A percentile compares a stretch with the other conserved stretches of the same genome.
Evolutionary conservation across 768 basidiomycete genomes (phyloP).

Genomic region (Strobilomyces echinocephalus): DNA sequence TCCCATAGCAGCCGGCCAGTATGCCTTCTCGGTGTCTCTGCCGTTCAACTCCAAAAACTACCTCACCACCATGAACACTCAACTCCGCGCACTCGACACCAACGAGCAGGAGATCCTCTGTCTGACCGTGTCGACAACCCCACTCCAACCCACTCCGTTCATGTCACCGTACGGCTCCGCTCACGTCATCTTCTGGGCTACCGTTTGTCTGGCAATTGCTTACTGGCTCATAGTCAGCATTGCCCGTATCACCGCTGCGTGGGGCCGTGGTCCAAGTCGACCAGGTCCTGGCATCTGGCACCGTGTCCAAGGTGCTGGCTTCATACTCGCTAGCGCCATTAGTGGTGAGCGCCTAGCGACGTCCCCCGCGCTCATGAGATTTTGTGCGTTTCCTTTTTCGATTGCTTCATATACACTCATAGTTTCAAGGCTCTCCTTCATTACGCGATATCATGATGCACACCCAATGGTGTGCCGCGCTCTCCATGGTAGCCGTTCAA

Average conservation of each 20-base stretch:
- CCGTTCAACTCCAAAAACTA: constrained; percentile 61
- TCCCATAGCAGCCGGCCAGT: constrained; percentile 71
- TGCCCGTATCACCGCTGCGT: constrained; percentile 80
- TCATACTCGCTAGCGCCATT: constrained; percentile 86
- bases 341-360: constrained; percentile 86
- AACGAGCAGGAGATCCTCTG: constrained; percentile 79
- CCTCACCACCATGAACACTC: constrained; percentile 80
- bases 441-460: constrained; percentile 90
- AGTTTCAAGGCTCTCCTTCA: constrained; percentile 74
- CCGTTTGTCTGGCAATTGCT: constrained; percentile 65
- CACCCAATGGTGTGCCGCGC: constrained; percentile 84
- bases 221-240: constrained; percentile 82
- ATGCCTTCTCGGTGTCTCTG: constrained; percentile 76
- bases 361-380: constrained; percentile 82
- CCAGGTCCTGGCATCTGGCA: constrained; percentile 61
- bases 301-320: constrained; percentile 76
- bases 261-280: constrained; percentile 63
- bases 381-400: constrained; percentile 52
- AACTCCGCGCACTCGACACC: constrained; percentile 85
- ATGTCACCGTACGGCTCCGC: constrained; percentile 63
- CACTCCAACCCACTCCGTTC: constrained; percentile 56
- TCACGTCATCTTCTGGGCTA: constrained; percentile 64
- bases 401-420: constrained; percentile 13
- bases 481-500: constrained; percentile 91
- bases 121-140: constrained; percentile 71